phyloP scores from a whole-genome alignment of 2,329 filamentous ascomycete species.

The Colletotrichum tamarilloi region DNA sequence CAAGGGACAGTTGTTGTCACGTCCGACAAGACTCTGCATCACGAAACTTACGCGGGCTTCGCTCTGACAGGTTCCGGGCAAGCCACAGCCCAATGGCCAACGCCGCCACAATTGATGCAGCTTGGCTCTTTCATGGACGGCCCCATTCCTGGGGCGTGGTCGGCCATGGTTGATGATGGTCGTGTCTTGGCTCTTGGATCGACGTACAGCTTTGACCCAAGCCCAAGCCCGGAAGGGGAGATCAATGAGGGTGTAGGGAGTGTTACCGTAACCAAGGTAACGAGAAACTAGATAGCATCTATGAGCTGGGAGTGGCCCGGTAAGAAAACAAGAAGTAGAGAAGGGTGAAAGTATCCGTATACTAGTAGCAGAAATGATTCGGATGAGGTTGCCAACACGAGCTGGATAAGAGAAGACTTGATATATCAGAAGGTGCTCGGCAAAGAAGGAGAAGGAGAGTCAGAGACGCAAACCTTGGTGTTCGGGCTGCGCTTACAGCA shows the following conservation, averaged over 20 bases:
- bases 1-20: neutral
- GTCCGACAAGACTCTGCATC: neutral
- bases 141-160: conserved; percentile 28
- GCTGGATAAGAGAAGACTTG: neutral
- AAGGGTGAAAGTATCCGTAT: neutral
- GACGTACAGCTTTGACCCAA: neutral
- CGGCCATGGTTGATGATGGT: conserved; percentile 14
- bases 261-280: neutral
- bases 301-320: neutral
- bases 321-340: neutral
- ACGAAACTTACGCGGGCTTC: conserved; percentile 30
- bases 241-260: neutral
- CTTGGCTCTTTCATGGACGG: conserved; percentile 31
- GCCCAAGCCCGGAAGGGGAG: neutral
- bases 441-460: neutral
- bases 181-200: neutral
- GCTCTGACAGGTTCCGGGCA: conserved; percentile 34
- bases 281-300: neutral
- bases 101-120: conserved; percentile 35
- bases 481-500: neutral
- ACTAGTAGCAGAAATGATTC: neutral
- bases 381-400: neutral
- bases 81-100: conserved; percentile 34
- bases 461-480: conserved; percentile 14
- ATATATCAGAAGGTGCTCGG: conserved; percentile 10